Evolutionary conservation across 208 protist genomes (phyloP).

Genomic region (Crithidia mellificae): DNA sequence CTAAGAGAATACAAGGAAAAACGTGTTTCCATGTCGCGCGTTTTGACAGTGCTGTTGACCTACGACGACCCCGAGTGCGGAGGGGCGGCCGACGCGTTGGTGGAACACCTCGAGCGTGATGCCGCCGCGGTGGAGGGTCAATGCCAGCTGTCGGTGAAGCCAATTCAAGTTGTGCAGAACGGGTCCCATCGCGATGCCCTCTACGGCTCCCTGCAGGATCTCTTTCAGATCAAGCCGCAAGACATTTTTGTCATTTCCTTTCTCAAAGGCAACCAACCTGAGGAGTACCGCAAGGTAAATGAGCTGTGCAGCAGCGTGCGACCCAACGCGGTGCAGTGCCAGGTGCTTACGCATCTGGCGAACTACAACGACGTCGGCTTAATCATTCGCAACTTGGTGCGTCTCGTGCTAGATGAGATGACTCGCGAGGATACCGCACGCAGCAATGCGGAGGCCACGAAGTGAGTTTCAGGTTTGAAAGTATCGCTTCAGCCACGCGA

Average conservation of each 20-base stretch:
- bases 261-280: conserved; percentile 74
- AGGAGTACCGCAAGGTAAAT: conserved; percentile 81
- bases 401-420: conserved; percentile 76
- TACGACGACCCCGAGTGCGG: conserved; percentile 90
- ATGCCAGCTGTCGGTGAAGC: conserved; percentile 67
- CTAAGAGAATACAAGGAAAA: not conserved
- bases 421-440: conserved; percentile 16
- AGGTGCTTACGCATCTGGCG: conserved; percentile 79
- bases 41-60: conserved; percentile 73
- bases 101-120: conserved; percentile 79
- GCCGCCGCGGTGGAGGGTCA: conserved; percentile 39
- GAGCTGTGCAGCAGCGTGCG: conserved; percentile 76
- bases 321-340: conserved; percentile 57
- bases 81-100: conserved; percentile 79
- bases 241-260: conserved; percentile 83
- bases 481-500: too few species aligned
- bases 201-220: conserved; percentile 68
- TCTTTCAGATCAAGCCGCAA: conserved; percentile 73
- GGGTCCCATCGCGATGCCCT: conserved; percentile 76
- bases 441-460: conserved; percentile 1
- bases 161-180: conserved; percentile 62
- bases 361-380: conserved; percentile 87
- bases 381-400: conserved; percentile 83
- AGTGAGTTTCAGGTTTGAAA: too few species aligned
- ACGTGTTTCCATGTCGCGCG: conserved; percentile 46